Percentiles rank a stretch among this genome's conserved stretches.
Evolutionary conservation across 768 basidiomycete genomes (phyloP).

Genomic region (Leucosporidium scottii): DNA sequence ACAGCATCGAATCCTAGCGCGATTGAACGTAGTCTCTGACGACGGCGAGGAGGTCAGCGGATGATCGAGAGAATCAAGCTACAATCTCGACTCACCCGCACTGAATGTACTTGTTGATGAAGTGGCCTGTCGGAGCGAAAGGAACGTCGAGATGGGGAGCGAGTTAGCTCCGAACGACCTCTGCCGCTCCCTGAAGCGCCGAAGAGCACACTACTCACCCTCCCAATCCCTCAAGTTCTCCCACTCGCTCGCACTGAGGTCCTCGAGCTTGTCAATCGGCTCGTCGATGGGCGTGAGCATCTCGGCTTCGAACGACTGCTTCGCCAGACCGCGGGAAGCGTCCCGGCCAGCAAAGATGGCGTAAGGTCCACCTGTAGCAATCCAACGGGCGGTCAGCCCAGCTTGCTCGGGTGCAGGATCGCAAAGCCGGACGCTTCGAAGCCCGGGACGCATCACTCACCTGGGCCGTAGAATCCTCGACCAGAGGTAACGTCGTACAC

Average conservation of each 20-base stretch:
- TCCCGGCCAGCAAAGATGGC: constrained; percentile 96
- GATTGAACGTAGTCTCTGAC: not conserved
- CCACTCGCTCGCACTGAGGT: constrained; percentile 51
- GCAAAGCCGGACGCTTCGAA: too few relatives aligned
- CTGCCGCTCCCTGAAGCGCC: not conserved
- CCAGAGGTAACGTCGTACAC: constrained; percentile 93
- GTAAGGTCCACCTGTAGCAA: constrained; percentile 74
- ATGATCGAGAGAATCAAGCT: not conserved
- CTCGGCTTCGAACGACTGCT: constrained; percentile 48
- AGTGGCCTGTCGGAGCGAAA: not conserved
- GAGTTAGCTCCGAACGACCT: not conserved
- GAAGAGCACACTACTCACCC: not conserved
- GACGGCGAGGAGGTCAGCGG: not conserved
- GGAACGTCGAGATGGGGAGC: too few relatives aligned
- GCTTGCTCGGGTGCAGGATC: not conserved
- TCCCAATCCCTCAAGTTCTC: constrained; percentile 33
- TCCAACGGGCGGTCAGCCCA: not conserved
- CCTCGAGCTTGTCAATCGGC: constrained; percentile 72
- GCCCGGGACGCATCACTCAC: constrained; percentile 47
- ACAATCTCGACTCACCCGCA: constrained; percentile 1
- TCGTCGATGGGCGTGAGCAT: constrained; percentile 85
- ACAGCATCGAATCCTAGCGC: too few relatives aligned
- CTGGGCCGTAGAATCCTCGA: constrained; percentile 86
- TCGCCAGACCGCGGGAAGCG: constrained; percentile 89
- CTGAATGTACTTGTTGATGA: constrained; percentile 1